Conservation (phyloP, 129 eudicot genomes). For the Daucus carota region DNA sequence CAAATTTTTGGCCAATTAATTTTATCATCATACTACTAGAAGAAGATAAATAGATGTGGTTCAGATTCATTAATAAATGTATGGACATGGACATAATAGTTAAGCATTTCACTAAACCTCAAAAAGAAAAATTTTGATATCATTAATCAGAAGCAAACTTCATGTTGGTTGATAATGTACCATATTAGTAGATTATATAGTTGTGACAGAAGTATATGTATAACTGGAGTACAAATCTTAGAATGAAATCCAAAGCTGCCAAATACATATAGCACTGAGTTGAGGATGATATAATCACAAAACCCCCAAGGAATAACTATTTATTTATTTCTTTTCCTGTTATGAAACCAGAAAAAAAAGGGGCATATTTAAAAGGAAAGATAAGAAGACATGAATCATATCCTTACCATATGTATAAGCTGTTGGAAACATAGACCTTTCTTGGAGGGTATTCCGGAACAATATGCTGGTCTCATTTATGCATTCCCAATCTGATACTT, state of each 20-base stretch:
- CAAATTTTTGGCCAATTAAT: not conserved
- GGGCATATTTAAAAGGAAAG: not conserved
- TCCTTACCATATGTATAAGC: constrained; percentile 15
- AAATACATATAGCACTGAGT: not conserved
- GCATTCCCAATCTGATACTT: constrained; percentile 56
- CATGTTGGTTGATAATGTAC: not conserved
- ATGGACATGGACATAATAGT: not conserved
- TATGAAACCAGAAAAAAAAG: not conserved
- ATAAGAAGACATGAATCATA: not conserved
- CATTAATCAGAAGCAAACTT: not conserved
- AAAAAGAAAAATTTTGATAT: not conserved
- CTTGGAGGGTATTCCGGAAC: constrained; percentile 19
- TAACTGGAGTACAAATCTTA: not conserved
- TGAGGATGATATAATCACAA: not conserved
- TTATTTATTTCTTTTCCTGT: not conserved
- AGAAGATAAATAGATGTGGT: not conserved
- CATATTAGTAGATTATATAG: not conserved
- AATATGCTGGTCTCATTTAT: constrained; percentile 18
- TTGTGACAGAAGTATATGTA: not conserved
- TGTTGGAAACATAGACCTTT: constrained; percentile 18
- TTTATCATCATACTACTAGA: not conserved
- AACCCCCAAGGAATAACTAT: constrained; percentile 4
- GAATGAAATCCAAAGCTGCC: not conserved
- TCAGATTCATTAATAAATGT: not conserved
- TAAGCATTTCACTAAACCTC: not conserved